A percentile compares a stretch with the other conserved stretches of the same genome.
phyloP scores from a whole-genome alignment of 306 rosid genomes.

The Malus sylvestris region DNA sequence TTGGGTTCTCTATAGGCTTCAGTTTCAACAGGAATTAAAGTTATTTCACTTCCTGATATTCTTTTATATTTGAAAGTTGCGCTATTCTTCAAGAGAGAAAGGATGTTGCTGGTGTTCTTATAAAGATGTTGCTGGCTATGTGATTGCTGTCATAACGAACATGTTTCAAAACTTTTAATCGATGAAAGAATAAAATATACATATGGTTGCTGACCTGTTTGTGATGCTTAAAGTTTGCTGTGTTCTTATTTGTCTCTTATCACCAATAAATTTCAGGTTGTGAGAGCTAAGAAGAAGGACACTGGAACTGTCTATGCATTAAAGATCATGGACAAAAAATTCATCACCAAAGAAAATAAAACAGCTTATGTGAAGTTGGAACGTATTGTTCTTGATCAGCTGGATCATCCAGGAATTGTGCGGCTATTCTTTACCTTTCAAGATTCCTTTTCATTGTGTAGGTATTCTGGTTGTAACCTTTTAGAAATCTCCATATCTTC shows the following conservation, averaged over 20 bases:
- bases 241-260: constrained; percentile 3
- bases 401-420: constrained; percentile 96
- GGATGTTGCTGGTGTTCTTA: too few relatives aligned
- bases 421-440: constrained; percentile 93
- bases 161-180: not conserved
- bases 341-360: constrained; percentile 93
- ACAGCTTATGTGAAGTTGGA: constrained; percentile 98
- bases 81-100: not conserved
- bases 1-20: not conserved
- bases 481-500: not conserved
- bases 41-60: not conserved
- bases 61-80: not conserved
- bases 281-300: constrained; percentile 98
- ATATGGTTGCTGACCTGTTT: constrained; percentile 1
- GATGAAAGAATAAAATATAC: not conserved
- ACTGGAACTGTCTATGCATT: constrained; percentile 78
- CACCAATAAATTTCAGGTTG: constrained; percentile 48
- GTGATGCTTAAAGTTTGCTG: constrained; percentile 3
- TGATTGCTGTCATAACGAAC: constrained; percentile 1
- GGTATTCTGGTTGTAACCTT: constrained; percentile 37
- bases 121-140: not conserved
- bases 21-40: not conserved
- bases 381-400: constrained; percentile 91
- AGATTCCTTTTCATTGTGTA: constrained; percentile 91
- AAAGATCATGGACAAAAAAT: constrained; percentile 98